Evolutionary conservation across 805 yeast species (phyloP).

Genomic region (Kazachstania kunashirensis): DNA sequence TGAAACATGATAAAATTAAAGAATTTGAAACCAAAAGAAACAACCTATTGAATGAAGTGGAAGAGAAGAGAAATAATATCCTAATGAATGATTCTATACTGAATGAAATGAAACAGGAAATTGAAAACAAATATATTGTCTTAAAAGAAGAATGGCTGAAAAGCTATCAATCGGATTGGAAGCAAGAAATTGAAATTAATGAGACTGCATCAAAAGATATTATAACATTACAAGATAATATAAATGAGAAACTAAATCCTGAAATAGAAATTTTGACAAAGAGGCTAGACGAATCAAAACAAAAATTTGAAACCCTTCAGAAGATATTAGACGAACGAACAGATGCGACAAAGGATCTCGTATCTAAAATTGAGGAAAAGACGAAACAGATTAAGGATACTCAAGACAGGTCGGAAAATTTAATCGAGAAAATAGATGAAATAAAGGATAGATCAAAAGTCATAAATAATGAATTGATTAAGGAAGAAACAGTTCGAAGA

Average conservation of each 20-base stretch:
- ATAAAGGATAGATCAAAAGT: slow-evolving; percentile 27
- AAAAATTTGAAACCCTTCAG: slow-evolving; percentile 14
- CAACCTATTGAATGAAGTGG: slow-evolving; percentile 22
- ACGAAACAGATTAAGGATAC: slow-evolving; percentile 8
- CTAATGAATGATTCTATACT: slow-evolving; percentile 14
- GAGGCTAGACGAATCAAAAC: slow-evolving; percentile 7
- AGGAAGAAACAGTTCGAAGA: slow-evolving; percentile 50
- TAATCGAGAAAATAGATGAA: slow-evolving; percentile 24
- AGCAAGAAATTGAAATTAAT: slow-evolving; percentile 25
- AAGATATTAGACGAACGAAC: slow-evolving; percentile 19
- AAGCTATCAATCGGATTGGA: slow-evolving; percentile 22
- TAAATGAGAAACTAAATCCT: slow-evolving; percentile 9
- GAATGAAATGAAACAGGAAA: slow-evolving; percentile 12
- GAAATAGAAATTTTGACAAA: slow-evolving; percentile 8
- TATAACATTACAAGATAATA: slow-evolving; percentile 12
- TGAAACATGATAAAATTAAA: slow-evolving; percentile 30
- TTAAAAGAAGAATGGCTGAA: slow-evolving; percentile 21
- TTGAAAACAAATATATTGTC: slow-evolving; percentile 11
- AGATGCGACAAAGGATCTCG: slow-evolving; percentile 19
- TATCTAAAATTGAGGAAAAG: slow-evolving; percentile 19
- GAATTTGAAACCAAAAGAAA: slow-evolving; percentile 27
- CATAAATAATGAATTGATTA: slow-evolving; percentile 32
- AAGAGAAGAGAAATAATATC: slow-evolving; percentile 22
- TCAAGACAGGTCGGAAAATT: slow-evolving; percentile 17
- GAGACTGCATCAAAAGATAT: slow-evolving; percentile 19